Evolutionary conservation across 306 rosid genomes (phyloP).

Genomic region (Lathyrus sativus): DNA sequence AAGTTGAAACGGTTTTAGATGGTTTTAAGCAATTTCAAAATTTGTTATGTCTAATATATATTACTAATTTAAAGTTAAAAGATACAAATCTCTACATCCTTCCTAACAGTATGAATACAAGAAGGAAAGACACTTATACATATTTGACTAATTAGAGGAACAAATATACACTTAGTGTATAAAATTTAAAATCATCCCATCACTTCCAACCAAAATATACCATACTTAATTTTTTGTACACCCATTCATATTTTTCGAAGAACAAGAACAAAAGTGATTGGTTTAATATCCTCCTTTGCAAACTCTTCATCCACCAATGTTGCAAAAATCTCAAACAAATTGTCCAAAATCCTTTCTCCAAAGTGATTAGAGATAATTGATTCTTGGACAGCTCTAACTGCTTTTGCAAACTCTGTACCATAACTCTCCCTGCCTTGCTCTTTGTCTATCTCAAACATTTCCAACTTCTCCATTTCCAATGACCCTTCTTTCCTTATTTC

Average conservation of each 20-base stretch:
- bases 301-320: conserved; percentile 63
- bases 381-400: conserved; percentile 90
- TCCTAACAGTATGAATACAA: neutral
- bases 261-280: conserved; percentile 61
- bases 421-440: conserved; percentile 47
- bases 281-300: conserved; percentile 59
- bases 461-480: conserved; percentile 62
- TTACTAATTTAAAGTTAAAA: no score
- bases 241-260: conserved; percentile 52
- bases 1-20: no score
- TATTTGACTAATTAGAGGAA: neutral
- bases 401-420: conserved; percentile 63
- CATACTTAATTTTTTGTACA: neutral
- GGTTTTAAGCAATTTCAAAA: no score
- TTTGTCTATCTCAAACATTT: conserved; percentile 59
- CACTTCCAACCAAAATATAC: neutral
- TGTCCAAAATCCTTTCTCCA: conserved; percentile 70
- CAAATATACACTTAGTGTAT: neutral
- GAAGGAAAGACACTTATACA: neutral
- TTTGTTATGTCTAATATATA: no score
- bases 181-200: neutral
- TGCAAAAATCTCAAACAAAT: conserved; percentile 61
- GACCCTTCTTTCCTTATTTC: conserved; percentile 75
- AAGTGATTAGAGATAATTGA: conserved; percentile 77
- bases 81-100: no score